Evolutionary conservation across 2,329 filamentous ascomycete species (phyloP), one percentile per base, ranked within the genome.

Genomic region (Harringtonia lauricola): DNA sequence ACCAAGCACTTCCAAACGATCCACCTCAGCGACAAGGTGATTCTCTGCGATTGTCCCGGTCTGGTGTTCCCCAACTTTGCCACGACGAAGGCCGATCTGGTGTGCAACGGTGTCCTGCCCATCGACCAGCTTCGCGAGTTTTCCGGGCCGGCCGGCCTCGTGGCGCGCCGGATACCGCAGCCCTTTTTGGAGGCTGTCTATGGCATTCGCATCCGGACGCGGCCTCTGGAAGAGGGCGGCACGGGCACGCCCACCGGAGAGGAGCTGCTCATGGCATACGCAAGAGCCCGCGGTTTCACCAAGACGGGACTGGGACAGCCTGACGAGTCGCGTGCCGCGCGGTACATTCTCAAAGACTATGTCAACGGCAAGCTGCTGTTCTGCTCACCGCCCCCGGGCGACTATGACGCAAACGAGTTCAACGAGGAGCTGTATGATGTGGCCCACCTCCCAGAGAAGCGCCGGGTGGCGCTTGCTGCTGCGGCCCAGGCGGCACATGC

Each of bases 1-100:
- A 98, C 92, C 14, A 98, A 98, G 69, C 92, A 98, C 58, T 98
- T 98, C 68, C 92, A 98, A 64, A 98, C 92, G 1, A 92, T 98
- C 47, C 89, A 95, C 59, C 77, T 98, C 28, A 92, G 85, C 47
- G 84, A 92, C 1, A 79, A 81, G 47, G 87, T 98, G 49, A 76
- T 96, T 38, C 76, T 98, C 8, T 96, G 92, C 64, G 92, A 98
- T 79, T 98, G 92, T 59, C 92, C 92, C 10, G 92, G 92, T 81
- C 81, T 98, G 18, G 94, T 98, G 2, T 96, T 98, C 62, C 89
- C 92, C 55, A 96, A 96, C 65, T 98, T 96, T 55, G 90, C 92
- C 45, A 89, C 82, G 37, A 96, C 89, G 38, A 96, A 96, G 65
- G 92, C 86, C 33, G 92, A 98, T 57, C 77, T 98, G 18, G 92